phyloP scores from a whole-genome alignment of 345 rosid species.

The Angophora floribunda region DNA sequence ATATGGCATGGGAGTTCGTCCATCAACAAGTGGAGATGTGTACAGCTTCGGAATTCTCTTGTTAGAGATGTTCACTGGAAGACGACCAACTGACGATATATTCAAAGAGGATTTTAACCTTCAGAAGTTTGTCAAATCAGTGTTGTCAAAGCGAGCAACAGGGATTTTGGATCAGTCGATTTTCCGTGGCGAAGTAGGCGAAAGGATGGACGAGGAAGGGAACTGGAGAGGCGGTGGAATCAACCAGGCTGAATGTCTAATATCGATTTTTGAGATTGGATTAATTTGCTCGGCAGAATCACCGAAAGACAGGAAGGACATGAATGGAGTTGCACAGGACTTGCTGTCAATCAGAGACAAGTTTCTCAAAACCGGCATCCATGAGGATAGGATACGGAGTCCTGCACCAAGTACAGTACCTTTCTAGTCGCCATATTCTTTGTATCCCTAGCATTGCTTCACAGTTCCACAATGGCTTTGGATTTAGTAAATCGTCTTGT shows the following conservation, averaged over 20 bases:
- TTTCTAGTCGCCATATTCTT: accelerated
- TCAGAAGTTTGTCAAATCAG: not conserved
- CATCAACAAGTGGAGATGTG: not conserved
- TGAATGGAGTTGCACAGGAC: not conserved
- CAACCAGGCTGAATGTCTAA: not conserved
- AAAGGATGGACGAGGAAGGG: not conserved
- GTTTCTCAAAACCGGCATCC: not conserved
- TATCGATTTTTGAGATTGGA: not conserved
- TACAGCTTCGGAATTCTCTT: not conserved
- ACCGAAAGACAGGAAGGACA: not conserved
- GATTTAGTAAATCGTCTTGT: not conserved
- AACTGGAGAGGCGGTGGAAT: not conserved
- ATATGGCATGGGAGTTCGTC: not conserved
- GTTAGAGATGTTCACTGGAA: not conserved
- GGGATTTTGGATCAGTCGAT: not conserved
- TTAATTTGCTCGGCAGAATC: not conserved
- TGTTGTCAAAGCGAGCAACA: accelerated
- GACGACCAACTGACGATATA: accelerated
- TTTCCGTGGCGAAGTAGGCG: not conserved
- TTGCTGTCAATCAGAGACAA: not conserved
- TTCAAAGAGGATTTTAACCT: not conserved
- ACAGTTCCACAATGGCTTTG: not conserved
- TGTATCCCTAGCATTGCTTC: not conserved
- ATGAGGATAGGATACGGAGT: not conserved
- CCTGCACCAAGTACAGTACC: not conserved